Base-by-base conservation (phyloP, 1,284 basidiomycete species). In the Heterobasidion irregulare region DNA sequence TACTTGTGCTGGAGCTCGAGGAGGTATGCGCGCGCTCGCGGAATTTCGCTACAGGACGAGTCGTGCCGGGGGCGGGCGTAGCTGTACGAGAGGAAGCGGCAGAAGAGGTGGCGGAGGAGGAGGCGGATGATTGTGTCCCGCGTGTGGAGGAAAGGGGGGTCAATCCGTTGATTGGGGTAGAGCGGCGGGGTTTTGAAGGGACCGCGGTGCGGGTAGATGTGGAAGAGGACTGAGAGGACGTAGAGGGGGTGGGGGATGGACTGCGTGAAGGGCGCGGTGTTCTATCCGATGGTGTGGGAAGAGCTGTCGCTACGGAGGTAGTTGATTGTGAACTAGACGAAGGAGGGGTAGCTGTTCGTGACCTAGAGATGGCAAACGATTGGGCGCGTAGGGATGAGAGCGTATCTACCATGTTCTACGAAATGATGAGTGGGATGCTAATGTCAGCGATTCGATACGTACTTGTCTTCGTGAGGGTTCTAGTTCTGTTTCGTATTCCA, bases 401-500 rank as follows among this genome's bases (percentile, higher is more conserved):
- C 0, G 56, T 44, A 45, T 54, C 52, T 2, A 54, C 19, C 16
- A 58, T 49, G 38, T 53, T 53, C 56, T 57, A 13, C 4, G 33
- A 43, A 19, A 34, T 9, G 50, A 41, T 38, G 44, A 56, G 47
- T 46, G 26, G 16, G 6, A 43, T 32, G 34, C 8, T 7, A 19
- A 35, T 15, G 12, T 34, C 7, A 43, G 18, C 16, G 10, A 34
- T 34, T 26, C 16, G 8, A 12, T 8, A 63, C 78, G 57, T 65
- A 89, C 89, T 72, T 77, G 71, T 65, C 81, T 74, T 50, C 67
- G 71, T 13, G 72, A 69, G 0, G 65, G 59, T n/a, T 74, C 61
- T 26, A 91, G 70, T 63, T 90, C 86, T 26, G 72, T 70, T 65
- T 91, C 89, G 61, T 86, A 86, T 51, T 78, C 72, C 57, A 92